These are phyloP conservation scores for Solanum hybrid DNA, from an alignment of 305 asterid species.

Conservation along the genomic window DNA sequence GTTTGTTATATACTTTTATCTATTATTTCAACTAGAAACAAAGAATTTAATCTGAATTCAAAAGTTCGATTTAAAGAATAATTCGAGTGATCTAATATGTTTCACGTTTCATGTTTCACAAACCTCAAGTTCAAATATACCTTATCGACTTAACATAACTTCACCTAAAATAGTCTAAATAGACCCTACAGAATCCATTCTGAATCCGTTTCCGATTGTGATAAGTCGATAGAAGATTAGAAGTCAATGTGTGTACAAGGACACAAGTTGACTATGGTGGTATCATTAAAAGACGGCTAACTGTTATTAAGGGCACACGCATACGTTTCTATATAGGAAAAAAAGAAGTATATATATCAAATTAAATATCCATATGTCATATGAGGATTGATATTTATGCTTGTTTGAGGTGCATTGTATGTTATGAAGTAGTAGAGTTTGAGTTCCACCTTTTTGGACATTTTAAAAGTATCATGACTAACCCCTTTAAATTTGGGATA, in stretches of 20 bases:
- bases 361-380: background rate
- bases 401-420: constrained; percentile 2
- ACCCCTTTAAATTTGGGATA: background rate
- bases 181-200: no score
- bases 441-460: background rate
- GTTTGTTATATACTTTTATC: background rate
- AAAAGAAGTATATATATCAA: background rate
- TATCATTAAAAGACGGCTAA: background rate
- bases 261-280: background rate
- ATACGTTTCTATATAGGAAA: background rate
- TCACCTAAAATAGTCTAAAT: no score
- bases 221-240: background rate
- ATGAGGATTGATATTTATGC: background rate
- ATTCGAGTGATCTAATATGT: background rate
- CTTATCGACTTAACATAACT: background rate
- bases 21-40: background rate
- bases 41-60: no score
- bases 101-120: background rate
- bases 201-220: background rate
- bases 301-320: background rate
- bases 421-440: background rate
- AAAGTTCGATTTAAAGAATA: background rate
- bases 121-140: background rate
- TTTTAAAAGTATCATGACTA: background rate
- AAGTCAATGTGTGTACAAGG: background rate